phyloP scores from a whole-genome alignment of 2,329 filamentous ascomycete genomes.

The Cladosporium sp. region DNA sequence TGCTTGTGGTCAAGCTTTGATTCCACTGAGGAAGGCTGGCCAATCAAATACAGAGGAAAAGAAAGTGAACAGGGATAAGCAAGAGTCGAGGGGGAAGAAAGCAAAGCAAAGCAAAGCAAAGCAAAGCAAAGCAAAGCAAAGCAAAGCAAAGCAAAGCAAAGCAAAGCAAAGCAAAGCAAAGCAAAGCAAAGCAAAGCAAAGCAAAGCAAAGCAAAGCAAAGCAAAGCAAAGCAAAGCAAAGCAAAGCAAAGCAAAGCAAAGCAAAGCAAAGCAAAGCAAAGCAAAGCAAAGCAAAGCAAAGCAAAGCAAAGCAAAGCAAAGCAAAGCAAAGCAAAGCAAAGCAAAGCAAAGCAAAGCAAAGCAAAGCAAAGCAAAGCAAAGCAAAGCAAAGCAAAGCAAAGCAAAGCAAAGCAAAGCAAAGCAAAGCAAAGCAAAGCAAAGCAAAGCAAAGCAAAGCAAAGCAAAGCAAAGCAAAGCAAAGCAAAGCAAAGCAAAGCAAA shows the following conservation, averaged over 20 bases:
- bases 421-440: neutral
- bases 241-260: neutral
- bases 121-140: neutral
- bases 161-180: neutral
- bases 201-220: too few relatives aligned
- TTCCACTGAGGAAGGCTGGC: neutral
- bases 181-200: neutral
- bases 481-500: neutral
- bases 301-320: neutral
- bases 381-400: neutral
- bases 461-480: neutral
- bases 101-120: neutral
- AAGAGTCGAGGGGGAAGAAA: too few relatives aligned
- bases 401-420: neutral
- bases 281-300: neutral
- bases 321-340: neutral
- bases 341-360: neutral
- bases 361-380: neutral
- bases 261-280: neutral
- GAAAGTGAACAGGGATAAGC: neutral
- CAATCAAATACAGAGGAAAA: neutral
- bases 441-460: neutral
- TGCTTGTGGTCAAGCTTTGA: neutral
- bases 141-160: too few relatives aligned
- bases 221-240: neutral